Conservation (phyloP, 306 rosid species). For the Abrus pulchellus region DNA sequence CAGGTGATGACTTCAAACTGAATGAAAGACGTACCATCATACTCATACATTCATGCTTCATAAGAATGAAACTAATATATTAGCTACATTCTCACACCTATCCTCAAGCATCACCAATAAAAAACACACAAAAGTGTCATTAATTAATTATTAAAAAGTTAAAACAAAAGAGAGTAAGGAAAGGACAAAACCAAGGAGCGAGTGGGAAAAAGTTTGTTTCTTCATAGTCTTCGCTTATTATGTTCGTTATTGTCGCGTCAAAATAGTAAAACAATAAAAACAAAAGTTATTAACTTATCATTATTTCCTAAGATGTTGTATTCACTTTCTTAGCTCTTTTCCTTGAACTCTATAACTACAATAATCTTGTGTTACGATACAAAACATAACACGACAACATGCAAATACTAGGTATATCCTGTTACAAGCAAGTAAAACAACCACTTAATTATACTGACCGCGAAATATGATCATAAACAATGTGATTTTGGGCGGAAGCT, state of each 20-base stretch:
- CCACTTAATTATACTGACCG: background rate
- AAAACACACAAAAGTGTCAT: too few relatives aligned
- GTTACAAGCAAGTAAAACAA: background rate
- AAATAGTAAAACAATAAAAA: background rate
- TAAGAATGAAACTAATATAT: background rate
- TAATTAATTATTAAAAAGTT: too few relatives aligned
- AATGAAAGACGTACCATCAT: background rate
- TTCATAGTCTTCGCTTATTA: too few relatives aligned
- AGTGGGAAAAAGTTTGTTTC: background rate
- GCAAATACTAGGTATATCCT: background rate
- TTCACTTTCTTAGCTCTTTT: too few relatives aligned
- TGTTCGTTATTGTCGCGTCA: background rate
- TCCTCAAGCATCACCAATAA: background rate
- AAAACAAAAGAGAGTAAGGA: background rate
- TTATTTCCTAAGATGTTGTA: too few relatives aligned
- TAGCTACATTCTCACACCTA: background rate
- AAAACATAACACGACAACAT: background rate
- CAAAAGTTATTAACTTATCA: too few relatives aligned
- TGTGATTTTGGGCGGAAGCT: constrained; percentile 14
- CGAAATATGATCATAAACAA: background rate
- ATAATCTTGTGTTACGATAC: background rate
- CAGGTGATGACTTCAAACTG: too few relatives aligned
- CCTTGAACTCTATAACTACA: background rate
- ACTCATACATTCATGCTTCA: constrained; percentile 3
- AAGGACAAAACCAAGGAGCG: background rate